A percentile compares a stretch with the other conserved stretches of the same genome.
Conservation (phyloP, 495 filamentous ascomycete species). For the Penicillium silybi region DNA sequence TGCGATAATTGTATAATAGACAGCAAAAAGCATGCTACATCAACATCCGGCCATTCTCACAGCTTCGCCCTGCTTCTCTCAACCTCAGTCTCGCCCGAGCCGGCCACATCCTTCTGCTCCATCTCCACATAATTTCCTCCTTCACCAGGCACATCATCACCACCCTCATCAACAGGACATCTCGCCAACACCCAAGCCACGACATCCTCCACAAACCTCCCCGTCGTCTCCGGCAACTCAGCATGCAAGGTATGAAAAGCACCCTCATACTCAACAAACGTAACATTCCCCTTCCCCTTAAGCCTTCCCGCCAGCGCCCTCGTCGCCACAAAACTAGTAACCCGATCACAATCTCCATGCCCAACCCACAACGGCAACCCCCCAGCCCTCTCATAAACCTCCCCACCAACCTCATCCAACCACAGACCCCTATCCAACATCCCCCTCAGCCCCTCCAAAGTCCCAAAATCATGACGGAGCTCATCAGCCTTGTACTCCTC, state of each 20-base stretch:
- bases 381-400: not conserved
- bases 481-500: slow-evolving; percentile 45
- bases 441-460: slow-evolving; percentile 66
- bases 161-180: not conserved
- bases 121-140: not conserved
- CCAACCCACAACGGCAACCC: slow-evolving; percentile 51
- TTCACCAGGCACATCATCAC: not conserved
- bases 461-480: slow-evolving; percentile 75
- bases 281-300: slow-evolving; percentile 54
- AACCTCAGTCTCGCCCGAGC: not conserved
- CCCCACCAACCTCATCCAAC: slow-evolving; percentile 15
- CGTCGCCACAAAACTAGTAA: slow-evolving; percentile 58
- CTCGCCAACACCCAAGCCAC: slow-evolving; percentile 50
- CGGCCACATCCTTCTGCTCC: not conserved
- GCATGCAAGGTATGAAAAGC: slow-evolving; percentile 72
- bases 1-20: not conserved
- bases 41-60: not conserved
- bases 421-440: slow-evolving; percentile 62
- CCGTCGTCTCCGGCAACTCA: slow-evolving; percentile 58
- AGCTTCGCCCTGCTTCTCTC: slow-evolving; percentile 6
- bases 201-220: slow-evolving; percentile 65
- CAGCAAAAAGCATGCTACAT: not conserved
- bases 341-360: slow-evolving; percentile 65
- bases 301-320: slow-evolving; percentile 57
- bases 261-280: slow-evolving; percentile 70